phyloP scores from a whole-genome alignment of 305 asterid genomes.

The Solanum hybrid region DNA sequence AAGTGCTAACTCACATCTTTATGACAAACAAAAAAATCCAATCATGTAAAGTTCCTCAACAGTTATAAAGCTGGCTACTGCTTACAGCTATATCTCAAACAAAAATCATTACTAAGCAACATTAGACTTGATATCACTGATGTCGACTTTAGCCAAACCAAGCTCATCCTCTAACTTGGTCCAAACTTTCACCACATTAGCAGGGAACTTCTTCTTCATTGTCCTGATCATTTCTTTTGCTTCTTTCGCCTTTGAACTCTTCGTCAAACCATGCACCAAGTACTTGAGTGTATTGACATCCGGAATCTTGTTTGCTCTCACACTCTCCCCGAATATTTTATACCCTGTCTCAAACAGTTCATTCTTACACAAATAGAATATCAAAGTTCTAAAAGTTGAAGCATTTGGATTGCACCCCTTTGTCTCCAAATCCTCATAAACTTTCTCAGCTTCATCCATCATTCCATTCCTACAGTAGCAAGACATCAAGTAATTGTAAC shows the following conservation, averaged over 20 bases:
- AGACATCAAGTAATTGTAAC: slow-evolving; percentile 43
- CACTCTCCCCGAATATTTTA: slow-evolving; percentile 58
- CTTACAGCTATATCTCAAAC: background rate
- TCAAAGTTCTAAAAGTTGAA: slow-evolving; percentile 54
- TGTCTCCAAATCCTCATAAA: slow-evolving; percentile 37
- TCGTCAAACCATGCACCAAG: slow-evolving; percentile 50
- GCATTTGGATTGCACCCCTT: slow-evolving; percentile 53
- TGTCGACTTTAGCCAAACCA: slow-evolving; percentile 36
- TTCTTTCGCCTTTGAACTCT: slow-evolving; percentile 31
- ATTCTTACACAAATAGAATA: slow-evolving; percentile 46
- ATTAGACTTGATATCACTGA: slow-evolving; percentile 14
- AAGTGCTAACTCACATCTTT: background rate
- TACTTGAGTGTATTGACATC: slow-evolving; percentile 63
- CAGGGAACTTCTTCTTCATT: slow-evolving; percentile 54
- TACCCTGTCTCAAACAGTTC: slow-evolving; percentile 44
- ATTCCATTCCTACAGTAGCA: slow-evolving; percentile 36
- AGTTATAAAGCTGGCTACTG: background rate
- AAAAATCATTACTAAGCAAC: background rate
- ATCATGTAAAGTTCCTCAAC: background rate
- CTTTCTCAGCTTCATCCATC: slow-evolving; percentile 62
- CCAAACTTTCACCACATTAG: slow-evolving; percentile 57
- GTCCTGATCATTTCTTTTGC: slow-evolving; percentile 52
- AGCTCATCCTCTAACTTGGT: slow-evolving; percentile 39
- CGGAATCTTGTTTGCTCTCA: slow-evolving; percentile 46
- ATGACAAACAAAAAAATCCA: background rate